Conservation (phyloP, 2,329 filamentous ascomycete genomes). For the Ascochyta fabae region DNA sequence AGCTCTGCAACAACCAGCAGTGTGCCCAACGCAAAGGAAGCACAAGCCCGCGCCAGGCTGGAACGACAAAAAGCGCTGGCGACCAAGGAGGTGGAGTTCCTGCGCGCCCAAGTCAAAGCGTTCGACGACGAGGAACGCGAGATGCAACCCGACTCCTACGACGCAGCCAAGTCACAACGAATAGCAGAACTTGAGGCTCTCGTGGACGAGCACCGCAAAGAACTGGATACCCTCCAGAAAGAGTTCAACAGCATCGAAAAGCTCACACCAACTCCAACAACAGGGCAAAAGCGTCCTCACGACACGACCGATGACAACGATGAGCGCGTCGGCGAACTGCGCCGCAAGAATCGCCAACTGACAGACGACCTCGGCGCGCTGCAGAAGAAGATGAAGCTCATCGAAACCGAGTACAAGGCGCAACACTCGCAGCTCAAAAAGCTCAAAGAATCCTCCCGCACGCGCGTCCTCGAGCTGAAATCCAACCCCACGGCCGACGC, state of each 20-base stretch:
- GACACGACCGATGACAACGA: conserved; percentile 61
- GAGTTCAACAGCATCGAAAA: conserved; percentile 75
- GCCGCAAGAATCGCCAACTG: conserved; percentile 85
- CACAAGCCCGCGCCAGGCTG: conserved; percentile 72
- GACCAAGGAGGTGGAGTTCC: conserved; percentile 90
- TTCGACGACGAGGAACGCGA: conserved; percentile 87
- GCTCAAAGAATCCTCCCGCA: conserved; percentile 72
- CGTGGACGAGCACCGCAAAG: conserved; percentile 82
- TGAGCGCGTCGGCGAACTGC: conserved; percentile 79
- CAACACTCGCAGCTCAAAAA: conserved; percentile 74
- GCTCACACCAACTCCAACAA: conserved; percentile 47
- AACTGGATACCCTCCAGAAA: conserved; percentile 75
- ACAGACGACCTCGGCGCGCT: conserved; percentile 77
- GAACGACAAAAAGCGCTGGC: conserved; percentile 87
- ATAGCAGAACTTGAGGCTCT: conserved; percentile 84
- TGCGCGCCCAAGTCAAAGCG: conserved; percentile 88
- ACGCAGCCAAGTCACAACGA: conserved; percentile 75
- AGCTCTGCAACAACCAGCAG: conserved; percentile 47
- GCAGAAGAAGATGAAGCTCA: conserved; percentile 72
- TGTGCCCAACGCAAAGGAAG: conserved; percentile 60
- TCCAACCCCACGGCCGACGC: conserved; percentile 90
- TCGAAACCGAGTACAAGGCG: conserved; percentile 78
- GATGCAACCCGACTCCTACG: conserved; percentile 79
- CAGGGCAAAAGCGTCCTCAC: conserved; percentile 68
- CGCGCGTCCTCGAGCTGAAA: conserved; percentile 82